Base-by-base conservation (phyloP, 306 rosid genomes). In the Oxytropis ochrocephala region DNA sequence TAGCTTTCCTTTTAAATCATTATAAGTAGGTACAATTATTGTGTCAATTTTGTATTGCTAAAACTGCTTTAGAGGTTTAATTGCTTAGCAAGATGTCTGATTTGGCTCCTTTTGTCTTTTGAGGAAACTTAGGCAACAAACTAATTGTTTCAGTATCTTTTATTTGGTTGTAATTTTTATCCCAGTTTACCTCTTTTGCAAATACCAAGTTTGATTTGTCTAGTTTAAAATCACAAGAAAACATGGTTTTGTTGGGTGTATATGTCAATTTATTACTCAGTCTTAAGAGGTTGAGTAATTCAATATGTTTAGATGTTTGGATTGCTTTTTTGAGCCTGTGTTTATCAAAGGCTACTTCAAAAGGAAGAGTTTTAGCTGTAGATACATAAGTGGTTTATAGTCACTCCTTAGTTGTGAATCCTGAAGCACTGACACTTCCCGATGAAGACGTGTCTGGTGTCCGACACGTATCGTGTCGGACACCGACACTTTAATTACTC, bases 51-150 rank as follows among this genome's bases (percentile, higher is more conserved):
- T 44, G 19, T 46, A 32, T 51, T 51, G 52, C 53, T 50, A 18
- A 66, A 78, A 32, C 18, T 11, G 78, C 27, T 58, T 48, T 29
- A 5, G 73, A 18, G 57, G 55, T 48, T 57, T 78, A 41, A 72
- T 72, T 72, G 42, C 50, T 8, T 51, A 65, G 30, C 21, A 49
- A 9, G 16, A 27, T 55, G 32, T 65, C 8, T 9, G 30, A 48
- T 64, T 56, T 77, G 77, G 68, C 50, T 64, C 36, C 19, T 63
- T 3, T 2, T 47, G 63, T 29, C 53, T 72, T 65, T 65, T 56
- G 24, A 29, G 56, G 72, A 65, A 8, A 55, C 33, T 2, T 53
- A 36, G 60, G 54, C 61, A 47, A 19, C 56, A 19, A 44, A 21
- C 61, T 7, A 62, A 46, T 30, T 17, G 24, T 36, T 64, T 27